Evolutionary conservation across 345 rosid species (phyloP), one percentile per base, ranked within the genome.

Genomic region (Trapa incisa): DNA sequence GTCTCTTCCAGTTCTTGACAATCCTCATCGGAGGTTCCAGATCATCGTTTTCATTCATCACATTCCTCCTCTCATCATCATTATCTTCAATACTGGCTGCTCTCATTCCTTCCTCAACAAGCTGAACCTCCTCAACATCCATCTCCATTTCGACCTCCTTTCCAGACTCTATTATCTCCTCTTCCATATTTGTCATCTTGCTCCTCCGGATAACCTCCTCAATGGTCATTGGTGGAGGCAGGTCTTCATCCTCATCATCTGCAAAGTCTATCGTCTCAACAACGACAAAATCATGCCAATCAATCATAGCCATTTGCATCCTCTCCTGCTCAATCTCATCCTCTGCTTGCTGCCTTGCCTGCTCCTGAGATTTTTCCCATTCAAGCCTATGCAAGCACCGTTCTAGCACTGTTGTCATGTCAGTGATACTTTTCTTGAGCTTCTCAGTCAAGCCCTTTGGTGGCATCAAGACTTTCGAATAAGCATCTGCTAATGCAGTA

Each of bases 121-220:
- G 97, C 77, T 84, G 87, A 67, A 88, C 84, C 77, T 91, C 96
- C 74, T 91, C 97, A 70, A 86, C 96, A 64, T 91, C 97, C 97
- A 91, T 91, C 67, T 91, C 97, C 96, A 91, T 90, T 71, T 90
- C 97, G 14, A 88, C 83, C 81, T 90, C 97, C 77, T 81, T 90
- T 66, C 87, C 95, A 82, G 92, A 86, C 80, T 90, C 97, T 61
- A 81, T 72, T 54, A 79, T 68, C 52, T 86, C 91, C 66, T 88
- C 95, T 45, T 82, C 89, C 82, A 71, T 69, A 17, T 80, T 71
- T 33, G 97, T 76, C 66, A 78, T 61, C 86, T 91, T 88, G 81
- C 97, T 91, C 67, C 97, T 86, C 72, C 88, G 80, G 57, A 86
- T 78, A 65, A 86, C 92, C 77, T 86, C 97, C 58, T 88, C 97